These are phyloP conservation scores for Meredithiella fracta DNA, from an alignment of 2,329 filamentous ascomycete species.

Conservation along the genomic window DNA sequence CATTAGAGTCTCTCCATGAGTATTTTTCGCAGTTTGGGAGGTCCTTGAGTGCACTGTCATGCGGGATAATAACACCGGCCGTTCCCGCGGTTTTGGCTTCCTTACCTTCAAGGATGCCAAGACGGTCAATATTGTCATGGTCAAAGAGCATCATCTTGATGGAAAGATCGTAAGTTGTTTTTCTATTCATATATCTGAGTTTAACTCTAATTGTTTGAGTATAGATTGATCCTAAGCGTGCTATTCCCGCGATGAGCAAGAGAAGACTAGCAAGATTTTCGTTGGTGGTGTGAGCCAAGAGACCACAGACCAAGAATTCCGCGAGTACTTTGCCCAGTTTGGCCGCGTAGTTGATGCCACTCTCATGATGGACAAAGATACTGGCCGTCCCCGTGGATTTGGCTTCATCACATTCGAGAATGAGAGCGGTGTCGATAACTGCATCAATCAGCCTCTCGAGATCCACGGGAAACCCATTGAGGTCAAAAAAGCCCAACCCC, in stretches of 20 bases:
- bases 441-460: constrained; percentile 67
- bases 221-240: constrained; percentile 93
- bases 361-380: constrained; percentile 99
- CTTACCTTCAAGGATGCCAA: constrained; percentile 95
- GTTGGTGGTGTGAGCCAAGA: constrained; percentile 96
- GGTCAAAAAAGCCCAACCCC: constrained; percentile 92
- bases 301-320: constrained; percentile 89
- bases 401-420: constrained; percentile 98
- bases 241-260: constrained; percentile 96
- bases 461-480: constrained; percentile 95
- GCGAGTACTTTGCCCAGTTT: constrained; percentile 92
- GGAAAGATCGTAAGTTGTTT: constrained; percentile 74
- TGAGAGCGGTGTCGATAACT: constrained; percentile 84
- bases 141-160: constrained; percentile 95
- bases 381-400: constrained; percentile 86
- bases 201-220: neutral
- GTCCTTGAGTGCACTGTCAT: constrained; percentile 98
- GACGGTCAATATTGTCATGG: constrained; percentile 98
- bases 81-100: constrained; percentile 92
- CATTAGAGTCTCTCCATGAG: constrained; percentile 76
- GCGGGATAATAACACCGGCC: constrained; percentile 84
- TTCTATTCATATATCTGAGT: neutral
- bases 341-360: constrained; percentile 93
- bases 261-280: constrained; percentile 97
- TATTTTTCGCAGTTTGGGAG: constrained; percentile 98